Evolutionary conservation across 2,329 filamentous ascomycete genomes (phyloP), one percentile per base, ranked within the genome.

Genomic region (Chaetomium strumarium): DNA sequence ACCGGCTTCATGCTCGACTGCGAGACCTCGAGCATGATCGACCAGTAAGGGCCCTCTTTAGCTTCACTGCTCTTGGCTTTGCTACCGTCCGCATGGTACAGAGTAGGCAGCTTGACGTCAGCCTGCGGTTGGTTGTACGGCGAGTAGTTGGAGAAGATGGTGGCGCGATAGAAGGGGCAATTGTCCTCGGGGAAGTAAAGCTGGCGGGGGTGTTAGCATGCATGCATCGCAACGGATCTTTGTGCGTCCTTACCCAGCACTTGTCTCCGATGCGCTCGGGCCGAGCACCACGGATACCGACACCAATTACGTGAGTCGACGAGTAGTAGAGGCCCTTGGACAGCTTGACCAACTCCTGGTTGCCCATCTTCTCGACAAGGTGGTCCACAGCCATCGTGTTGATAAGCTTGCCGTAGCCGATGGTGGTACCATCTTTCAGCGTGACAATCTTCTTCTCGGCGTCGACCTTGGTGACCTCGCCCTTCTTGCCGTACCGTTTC

Each of bases 101-200:
- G 75, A 19, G 93, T 97, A 37, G 90, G 83, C 52, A 99, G 83
- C 79, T 95, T 93, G 68, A 79, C 85, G 53, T 85, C 84, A 55
- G 83, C 78, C 61, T 88, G 77, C 33, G 93, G 93, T 76, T 97
- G 93, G 80, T 99, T 99, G 83, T 95, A 85, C 49, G 92, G 93
- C 19, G 93, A 97, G 81, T 99, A 99, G 83, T 99, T 99, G 74
- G 92, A 97, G 83, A 99, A 99, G 76, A 99, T 97, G 68, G 93
- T 99, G 67, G 93, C 93, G 64, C 93, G 89, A 81, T 99, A 99
- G 81, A 99, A 99, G 69, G 90, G 90, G 79, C 90, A 96, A 81
- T 99, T 86, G 72, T 96, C 87, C 73, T 99, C 93, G 58, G 93
- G 93, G 84, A 97, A 99, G 83, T 99, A 99, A 61, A 99, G 79